phyloP scores from a whole-genome alignment of 768 basidiomycete genomes.

The Agrocybe praecox region DNA sequence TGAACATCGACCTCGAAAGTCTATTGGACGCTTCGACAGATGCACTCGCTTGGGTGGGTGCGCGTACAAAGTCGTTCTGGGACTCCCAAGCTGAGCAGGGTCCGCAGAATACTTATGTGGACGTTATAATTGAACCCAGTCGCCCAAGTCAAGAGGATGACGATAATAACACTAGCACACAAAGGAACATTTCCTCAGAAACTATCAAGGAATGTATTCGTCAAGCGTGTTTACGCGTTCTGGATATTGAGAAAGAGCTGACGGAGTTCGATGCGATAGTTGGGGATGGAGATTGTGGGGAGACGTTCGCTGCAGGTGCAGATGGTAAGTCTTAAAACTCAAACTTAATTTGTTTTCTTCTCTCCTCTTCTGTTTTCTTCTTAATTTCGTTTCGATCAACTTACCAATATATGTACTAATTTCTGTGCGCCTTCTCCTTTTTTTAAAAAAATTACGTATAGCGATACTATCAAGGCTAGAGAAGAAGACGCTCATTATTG shows the following conservation, averaged over 20 bases:
- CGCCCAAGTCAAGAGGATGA: too few relatives aligned
- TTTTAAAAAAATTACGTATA: too few relatives aligned
- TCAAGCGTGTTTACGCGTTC: slow-evolving; percentile 42
- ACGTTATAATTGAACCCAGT: too few relatives aligned
- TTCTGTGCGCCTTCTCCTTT: too few relatives aligned
- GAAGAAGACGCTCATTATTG: slow-evolving; percentile 7
- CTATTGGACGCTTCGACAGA: slow-evolving; percentile 47
- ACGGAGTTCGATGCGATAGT: slow-evolving; percentile 62
- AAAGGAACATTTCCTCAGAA: background rate
- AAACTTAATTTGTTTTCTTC: too few relatives aligned
- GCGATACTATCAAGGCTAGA: slow-evolving; percentile 11
- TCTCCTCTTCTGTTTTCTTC: too few relatives aligned
- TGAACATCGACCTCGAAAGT: slow-evolving; percentile 22
- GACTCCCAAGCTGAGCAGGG: too few relatives aligned
- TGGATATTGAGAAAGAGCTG: slow-evolving; percentile 50
- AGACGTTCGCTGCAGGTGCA: slow-evolving; percentile 56
- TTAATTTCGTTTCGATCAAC: too few relatives aligned
- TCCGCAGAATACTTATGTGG: too few relatives aligned
- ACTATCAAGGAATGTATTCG: slow-evolving; percentile 25
- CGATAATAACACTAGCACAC: too few relatives aligned
- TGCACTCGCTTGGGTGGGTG: slow-evolving; percentile 42
- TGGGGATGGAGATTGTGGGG: slow-evolving; percentile 67
- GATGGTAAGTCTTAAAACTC: slow-evolving; percentile 10
- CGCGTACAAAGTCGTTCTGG: too few relatives aligned
- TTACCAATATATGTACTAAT: too few relatives aligned